Evolutionary conservation across 305 asterid genomes (phyloP).

Genomic region (Lippia alba): DNA sequence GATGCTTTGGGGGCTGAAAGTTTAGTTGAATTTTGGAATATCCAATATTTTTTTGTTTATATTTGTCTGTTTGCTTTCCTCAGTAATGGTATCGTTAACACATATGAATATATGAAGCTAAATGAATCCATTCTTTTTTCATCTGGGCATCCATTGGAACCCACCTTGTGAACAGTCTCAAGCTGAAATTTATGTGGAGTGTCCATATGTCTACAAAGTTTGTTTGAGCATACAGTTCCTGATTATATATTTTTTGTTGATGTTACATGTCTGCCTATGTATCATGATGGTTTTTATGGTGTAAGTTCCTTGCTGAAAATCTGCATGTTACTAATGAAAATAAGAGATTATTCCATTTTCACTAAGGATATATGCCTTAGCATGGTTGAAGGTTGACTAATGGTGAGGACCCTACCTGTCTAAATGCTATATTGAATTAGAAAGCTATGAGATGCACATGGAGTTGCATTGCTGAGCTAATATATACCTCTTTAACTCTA

Average conservation of each 20-base stretch:
- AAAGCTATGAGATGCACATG: constrained; percentile 23
- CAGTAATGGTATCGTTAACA: neutral
- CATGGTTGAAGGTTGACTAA: constrained; percentile 26
- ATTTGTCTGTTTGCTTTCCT: neutral
- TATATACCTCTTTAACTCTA: constrained; percentile 1
- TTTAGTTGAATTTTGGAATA: constrained; percentile 1
- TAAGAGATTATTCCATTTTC: constrained; percentile 16
- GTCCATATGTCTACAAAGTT: neutral
- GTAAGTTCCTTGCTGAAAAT: constrained; percentile 3
- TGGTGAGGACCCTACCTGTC: constrained; percentile 2
- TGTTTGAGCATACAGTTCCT: constrained; percentile 10
- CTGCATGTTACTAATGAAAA: neutral
- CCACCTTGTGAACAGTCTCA: constrained; percentile 7
- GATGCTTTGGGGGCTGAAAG: neutral
- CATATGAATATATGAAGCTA: neutral
- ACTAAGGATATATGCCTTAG: constrained; percentile 1
- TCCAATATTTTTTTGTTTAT: neutral
- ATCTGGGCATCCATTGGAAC: neutral
- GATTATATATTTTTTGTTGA: neutral
- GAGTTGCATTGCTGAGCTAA: constrained; percentile 19
- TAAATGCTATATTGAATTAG: constrained; percentile 22
- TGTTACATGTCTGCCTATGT: constrained; percentile 7
- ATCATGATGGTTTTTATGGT: constrained; percentile 5
- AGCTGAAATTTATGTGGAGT: neutral
- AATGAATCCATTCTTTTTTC: neutral